phyloP scores from a whole-genome alignment of 2,329 filamentous ascomycete genomes.

The Gremmenia infestans region DNA sequence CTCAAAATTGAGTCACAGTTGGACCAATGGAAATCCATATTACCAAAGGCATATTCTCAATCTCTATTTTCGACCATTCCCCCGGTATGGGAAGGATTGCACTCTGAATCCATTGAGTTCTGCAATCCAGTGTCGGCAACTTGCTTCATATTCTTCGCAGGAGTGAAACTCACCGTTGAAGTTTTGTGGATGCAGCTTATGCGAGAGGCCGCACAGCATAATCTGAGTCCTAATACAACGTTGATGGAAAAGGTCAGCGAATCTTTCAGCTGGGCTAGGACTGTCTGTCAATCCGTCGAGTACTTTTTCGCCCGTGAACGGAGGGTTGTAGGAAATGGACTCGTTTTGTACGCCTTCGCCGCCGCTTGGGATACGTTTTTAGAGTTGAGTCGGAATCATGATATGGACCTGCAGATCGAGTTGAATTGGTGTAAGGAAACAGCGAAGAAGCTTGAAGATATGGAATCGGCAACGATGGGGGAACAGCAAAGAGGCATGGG shows the following conservation, averaged over 20 bases:
- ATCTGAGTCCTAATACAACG: slow-evolving; percentile 5
- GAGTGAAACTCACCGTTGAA: slow-evolving; percentile 8
- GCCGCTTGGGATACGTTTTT: slow-evolving; percentile 10
- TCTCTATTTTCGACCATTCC: not conserved
- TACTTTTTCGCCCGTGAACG: slow-evolving; percentile 9
- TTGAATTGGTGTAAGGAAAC: slow-evolving; percentile 10
- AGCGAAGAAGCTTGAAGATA: slow-evolving; percentile 2
- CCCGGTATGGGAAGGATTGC: slow-evolving; percentile 9
- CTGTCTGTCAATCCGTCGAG: slow-evolving; percentile 13
- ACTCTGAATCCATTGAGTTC: slow-evolving; percentile 8
- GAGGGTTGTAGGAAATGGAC: slow-evolving; percentile 3
- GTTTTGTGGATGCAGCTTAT: slow-evolving; percentile 5
- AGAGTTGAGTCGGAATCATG: slow-evolving; percentile 1
- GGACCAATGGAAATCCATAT: slow-evolving; percentile 8
- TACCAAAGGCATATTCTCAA: slow-evolving; percentile 5
- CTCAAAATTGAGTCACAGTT: slow-evolving; percentile 5
- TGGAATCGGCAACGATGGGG: not conserved
- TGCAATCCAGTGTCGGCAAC: slow-evolving; percentile 2
- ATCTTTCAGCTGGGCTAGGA: slow-evolving; percentile 11
- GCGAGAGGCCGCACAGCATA: slow-evolving; percentile 3
- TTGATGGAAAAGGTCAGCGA: slow-evolving; percentile 3
- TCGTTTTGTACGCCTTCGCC: slow-evolving; percentile 10
- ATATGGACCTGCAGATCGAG: slow-evolving; percentile 7
- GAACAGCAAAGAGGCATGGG: not conserved
- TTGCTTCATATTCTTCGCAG: slow-evolving; percentile 9